These are phyloP conservation scores for Globisporangium paddicum DNA, from an alignment of 352 stramenopile genomes.

Conservation along the genomic window DNA sequence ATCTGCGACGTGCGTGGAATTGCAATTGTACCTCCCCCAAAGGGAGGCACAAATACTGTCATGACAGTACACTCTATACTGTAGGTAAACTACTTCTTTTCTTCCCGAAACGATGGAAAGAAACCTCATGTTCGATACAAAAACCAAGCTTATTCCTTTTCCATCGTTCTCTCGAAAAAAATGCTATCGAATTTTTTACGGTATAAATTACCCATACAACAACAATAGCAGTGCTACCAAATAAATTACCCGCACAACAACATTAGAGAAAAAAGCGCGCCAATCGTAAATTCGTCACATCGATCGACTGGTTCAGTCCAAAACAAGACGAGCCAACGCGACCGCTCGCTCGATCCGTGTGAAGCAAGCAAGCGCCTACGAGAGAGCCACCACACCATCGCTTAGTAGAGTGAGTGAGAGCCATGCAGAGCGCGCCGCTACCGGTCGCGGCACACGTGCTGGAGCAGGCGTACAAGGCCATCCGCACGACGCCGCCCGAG, in stretches of 20 bases:
- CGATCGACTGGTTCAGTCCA: conserved; percentile 4
- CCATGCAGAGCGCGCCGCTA: conserved; percentile 65
- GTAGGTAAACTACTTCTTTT: not conserved
- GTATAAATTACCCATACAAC: not conserved
- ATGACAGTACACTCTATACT: not conserved
- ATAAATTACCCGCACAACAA: not conserved
- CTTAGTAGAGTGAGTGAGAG: not conserved
- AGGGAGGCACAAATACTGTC: not conserved
- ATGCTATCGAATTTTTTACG: not conserved
- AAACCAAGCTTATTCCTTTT: not conserved
- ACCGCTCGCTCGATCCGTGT: not conserved
- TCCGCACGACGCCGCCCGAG: conserved; percentile 80
- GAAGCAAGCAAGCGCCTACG: not conserved
- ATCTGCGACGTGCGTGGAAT: not conserved
- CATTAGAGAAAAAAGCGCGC: not conserved
- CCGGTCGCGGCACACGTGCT: conserved; percentile 68
- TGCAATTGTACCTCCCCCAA: not conserved
- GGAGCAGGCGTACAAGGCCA: conserved; percentile 88
- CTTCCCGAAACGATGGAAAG: not conserved
- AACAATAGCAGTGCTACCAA: not conserved
- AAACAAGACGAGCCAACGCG: not conserved
- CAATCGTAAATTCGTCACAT: not conserved
- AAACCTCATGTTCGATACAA: not conserved
- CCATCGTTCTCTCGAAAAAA: not conserved
- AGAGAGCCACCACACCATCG: not conserved